These are phyloP conservation scores for Saururus chinensis DNA, from an alignment of 164 flowering plant genomes.

Conservation along the genomic window DNA sequence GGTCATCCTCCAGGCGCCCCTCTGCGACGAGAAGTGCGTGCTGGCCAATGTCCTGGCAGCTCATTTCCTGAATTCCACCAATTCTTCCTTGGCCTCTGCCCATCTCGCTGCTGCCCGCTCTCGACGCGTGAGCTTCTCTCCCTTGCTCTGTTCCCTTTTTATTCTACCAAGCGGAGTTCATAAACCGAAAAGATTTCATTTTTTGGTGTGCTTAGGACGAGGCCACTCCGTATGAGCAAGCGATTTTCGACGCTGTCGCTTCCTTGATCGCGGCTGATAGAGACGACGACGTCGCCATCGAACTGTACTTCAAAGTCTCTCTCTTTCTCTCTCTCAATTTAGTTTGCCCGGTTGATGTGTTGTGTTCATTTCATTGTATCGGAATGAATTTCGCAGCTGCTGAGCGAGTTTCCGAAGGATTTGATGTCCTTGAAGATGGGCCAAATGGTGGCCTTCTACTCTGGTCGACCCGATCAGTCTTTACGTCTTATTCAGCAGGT, in stretches of 20 bases:
- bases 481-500: slow-evolving; percentile 71
- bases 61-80: slow-evolving; percentile 32
- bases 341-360: not conserved
- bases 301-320: slow-evolving; percentile 51
- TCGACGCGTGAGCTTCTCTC: slow-evolving; percentile 29
- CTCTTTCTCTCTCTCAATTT: not conserved
- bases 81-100: slow-evolving; percentile 28
- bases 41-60: slow-evolving; percentile 72
- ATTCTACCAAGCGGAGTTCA: not conserved
- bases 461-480: slow-evolving; percentile 63
- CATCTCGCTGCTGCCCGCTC: slow-evolving; percentile 41
- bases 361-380: not conserved
- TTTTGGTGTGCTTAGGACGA: slow-evolving; percentile 26
- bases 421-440: slow-evolving; percentile 71
- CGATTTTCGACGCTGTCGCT: slow-evolving; percentile 46
- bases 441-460: slow-evolving; percentile 70
- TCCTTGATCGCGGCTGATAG: slow-evolving; percentile 36
- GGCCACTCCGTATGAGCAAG: slow-evolving; percentile 72
- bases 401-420: slow-evolving; percentile 69
- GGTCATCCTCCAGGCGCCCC: slow-evolving; percentile 60
- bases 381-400: slow-evolving; percentile 30
- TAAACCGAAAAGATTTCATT: not conserved
- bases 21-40: slow-evolving; percentile 54
- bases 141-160: not conserved
- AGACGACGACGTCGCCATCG: slow-evolving; percentile 59